Conservation (phyloP, 495 filamentous ascomycete species). For the Aspergillus ellipticus region DNA sequence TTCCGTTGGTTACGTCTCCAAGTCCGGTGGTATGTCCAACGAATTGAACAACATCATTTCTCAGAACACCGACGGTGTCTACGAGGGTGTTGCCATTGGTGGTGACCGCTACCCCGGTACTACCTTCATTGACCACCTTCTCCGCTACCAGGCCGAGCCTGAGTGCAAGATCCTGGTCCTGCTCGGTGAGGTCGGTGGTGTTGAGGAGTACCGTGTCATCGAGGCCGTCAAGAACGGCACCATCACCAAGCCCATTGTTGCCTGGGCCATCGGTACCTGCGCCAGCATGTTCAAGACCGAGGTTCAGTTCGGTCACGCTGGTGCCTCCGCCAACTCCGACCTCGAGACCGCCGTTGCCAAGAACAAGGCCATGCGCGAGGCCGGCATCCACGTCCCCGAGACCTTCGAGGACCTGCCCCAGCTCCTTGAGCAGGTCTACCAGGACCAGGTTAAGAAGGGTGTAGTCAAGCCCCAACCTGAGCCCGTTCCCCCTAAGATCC, state of each 20-base stretch:
- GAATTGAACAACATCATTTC: conserved; percentile 99
- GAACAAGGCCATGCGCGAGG: conserved; percentile 94
- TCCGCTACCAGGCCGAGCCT: conserved; percentile 91
- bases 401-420: conserved; percentile 95
- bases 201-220: conserved; percentile 99
- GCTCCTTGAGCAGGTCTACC: conserved; percentile 72
- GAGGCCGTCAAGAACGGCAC: conserved; percentile 90
- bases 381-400: conserved; percentile 88
- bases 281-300: conserved; percentile 99
- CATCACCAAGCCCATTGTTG: conserved; percentile 97
- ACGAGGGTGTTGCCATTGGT: conserved; percentile 98
- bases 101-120: conserved; percentile 98
- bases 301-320: conserved; percentile 98
- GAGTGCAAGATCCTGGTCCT: conserved; percentile 95
- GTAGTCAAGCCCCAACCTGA: conserved; percentile 80
- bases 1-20: conserved; percentile 98
- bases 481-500: conserved; percentile 95
- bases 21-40: conserved; percentile 99
- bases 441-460: conserved; percentile 77
- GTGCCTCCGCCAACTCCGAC: conserved; percentile 97
- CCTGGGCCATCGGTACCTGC: conserved; percentile 99
- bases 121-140: conserved; percentile 97
- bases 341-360: conserved; percentile 94
- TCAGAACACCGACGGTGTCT: conserved; percentile 92
- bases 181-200: conserved; percentile 97